These are phyloP conservation scores for Niebla homalea DNA, from an alignment of 495 filamentous ascomycete genomes.

Conservation along the genomic window DNA sequence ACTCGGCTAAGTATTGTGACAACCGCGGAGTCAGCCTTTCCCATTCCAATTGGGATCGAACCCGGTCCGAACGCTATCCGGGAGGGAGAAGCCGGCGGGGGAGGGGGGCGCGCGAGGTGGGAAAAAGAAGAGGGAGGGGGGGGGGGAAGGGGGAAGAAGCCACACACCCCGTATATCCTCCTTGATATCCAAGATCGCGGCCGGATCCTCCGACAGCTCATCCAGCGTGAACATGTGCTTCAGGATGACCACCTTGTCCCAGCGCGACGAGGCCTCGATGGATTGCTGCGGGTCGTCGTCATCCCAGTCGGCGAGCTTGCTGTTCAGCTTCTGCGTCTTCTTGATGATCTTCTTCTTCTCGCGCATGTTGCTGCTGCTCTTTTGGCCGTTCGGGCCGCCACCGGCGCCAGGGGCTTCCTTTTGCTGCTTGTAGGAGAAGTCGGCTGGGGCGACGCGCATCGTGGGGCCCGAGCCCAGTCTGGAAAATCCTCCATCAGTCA, in stretches of 20 bases:
- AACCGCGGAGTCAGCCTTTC: no score
- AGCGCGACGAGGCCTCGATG: constrained; percentile 44
- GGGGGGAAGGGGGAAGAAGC: no score
- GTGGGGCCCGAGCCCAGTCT: constrained; percentile 19
- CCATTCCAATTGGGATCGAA: no score
- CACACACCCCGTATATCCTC: constrained; percentile 56
- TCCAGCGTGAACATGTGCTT: constrained; percentile 89
- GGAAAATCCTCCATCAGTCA: neutral
- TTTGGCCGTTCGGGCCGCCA: neutral
- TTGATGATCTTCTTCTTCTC: constrained; percentile 78
- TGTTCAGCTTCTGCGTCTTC: constrained; percentile 76
- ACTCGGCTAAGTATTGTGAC: constrained; percentile 50
- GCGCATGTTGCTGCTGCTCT: constrained; percentile 32
- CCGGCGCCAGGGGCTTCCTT: constrained; percentile 41
- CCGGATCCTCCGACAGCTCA: constrained; percentile 72
- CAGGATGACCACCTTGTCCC: constrained; percentile 72
- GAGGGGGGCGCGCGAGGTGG: no score
- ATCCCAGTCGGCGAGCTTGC: constrained; percentile 85
- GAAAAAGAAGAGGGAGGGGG: no score
- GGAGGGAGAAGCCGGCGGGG: no score
- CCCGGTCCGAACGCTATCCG: no score
- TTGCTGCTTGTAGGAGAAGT: constrained; percentile 74
- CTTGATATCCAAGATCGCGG: constrained; percentile 78
- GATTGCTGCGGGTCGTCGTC: constrained; percentile 62
- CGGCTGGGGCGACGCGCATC: constrained; percentile 76